These are phyloP conservation scores for Cyathus striatus DNA, from an alignment of 768 basidiomycete genomes.

Conservation along the genomic window DNA sequence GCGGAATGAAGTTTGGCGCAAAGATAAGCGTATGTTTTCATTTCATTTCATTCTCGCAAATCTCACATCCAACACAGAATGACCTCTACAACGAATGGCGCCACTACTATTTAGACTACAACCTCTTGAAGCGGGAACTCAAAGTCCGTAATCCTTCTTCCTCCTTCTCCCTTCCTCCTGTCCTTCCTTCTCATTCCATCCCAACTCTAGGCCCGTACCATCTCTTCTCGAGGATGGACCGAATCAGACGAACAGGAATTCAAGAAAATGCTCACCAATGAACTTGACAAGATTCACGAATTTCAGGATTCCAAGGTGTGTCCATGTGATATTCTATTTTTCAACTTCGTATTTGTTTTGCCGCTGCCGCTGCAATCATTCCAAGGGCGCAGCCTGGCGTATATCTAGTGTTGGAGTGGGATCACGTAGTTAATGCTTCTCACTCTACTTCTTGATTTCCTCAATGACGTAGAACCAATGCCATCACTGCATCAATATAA, in stretches of 20 bases:
- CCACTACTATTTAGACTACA: slow-evolving; percentile 88
- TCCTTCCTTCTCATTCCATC: slow-evolving; percentile 2
- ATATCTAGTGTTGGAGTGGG: too few species aligned
- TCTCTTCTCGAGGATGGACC: slow-evolving; percentile 53
- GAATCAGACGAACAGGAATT: slow-evolving; percentile 81
- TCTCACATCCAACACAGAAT: slow-evolving; percentile 37
- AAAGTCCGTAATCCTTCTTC: slow-evolving; percentile 48
- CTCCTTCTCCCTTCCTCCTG: not conserved
- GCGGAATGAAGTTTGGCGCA: slow-evolving; percentile 73
- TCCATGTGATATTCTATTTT: slow-evolving; percentile 2
- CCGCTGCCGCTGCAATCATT: too few species aligned
- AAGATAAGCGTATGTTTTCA: slow-evolving; percentile 57
- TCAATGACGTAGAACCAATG: too few species aligned
- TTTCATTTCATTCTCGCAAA: not conserved
- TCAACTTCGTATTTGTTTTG: too few species aligned
- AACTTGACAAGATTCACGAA: slow-evolving; percentile 90
- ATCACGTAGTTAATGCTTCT: too few species aligned
- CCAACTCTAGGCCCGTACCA: slow-evolving; percentile 10
- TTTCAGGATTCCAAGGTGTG: slow-evolving; percentile 87
- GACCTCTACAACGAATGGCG: slow-evolving; percentile 90
- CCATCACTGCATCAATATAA: too few species aligned
- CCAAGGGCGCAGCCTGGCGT: too few species aligned
- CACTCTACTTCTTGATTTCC: too few species aligned
- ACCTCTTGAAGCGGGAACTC: slow-evolving; percentile 82
- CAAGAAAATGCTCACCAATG: slow-evolving; percentile 68